phyloP scores from a whole-genome alignment of 306 rosid genomes.

The Prunus mongolica region DNA sequence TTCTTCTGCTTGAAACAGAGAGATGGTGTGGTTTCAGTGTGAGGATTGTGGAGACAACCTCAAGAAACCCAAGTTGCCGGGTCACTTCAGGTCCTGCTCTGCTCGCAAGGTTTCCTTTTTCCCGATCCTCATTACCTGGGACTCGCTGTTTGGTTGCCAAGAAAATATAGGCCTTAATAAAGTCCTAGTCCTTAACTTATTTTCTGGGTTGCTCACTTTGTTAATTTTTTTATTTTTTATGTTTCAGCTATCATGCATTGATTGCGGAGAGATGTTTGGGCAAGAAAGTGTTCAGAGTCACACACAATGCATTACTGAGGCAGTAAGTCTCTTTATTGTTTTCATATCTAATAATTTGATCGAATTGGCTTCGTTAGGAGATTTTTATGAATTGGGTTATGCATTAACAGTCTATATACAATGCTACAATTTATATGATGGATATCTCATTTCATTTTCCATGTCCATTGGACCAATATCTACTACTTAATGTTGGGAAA shows the following conservation, averaged over 20 bases:
- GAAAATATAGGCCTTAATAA: not conserved
- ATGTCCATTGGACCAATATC: not conserved
- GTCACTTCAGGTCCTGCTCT: constrained; percentile 76
- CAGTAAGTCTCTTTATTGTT: constrained; percentile 44
- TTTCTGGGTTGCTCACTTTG: not conserved
- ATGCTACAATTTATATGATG: too few species aligned
- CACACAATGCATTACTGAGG: constrained; percentile 85
- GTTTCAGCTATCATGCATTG: constrained; percentile 87
- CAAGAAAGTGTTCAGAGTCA: constrained; percentile 71
- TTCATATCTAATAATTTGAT: not conserved
- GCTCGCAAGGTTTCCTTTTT: constrained; percentile 51
- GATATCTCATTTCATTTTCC: not conserved
- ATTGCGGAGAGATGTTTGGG: constrained; percentile 76
- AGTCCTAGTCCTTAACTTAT: not conserved
- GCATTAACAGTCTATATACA: too few species aligned
- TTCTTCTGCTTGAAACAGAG: not conserved
- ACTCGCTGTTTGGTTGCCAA: not conserved
- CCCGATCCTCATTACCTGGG: not conserved
- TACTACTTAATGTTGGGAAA: not conserved
- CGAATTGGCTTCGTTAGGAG: not conserved
- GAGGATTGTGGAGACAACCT: constrained; percentile 91
- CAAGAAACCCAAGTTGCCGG: constrained; percentile 71
- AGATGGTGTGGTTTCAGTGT: constrained; percentile 97
- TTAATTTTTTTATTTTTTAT: not conserved
- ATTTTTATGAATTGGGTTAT: not conserved